Conservation (phyloP, 169 alveolate genomes). For the Cryptosporidium bovis region DNA sequence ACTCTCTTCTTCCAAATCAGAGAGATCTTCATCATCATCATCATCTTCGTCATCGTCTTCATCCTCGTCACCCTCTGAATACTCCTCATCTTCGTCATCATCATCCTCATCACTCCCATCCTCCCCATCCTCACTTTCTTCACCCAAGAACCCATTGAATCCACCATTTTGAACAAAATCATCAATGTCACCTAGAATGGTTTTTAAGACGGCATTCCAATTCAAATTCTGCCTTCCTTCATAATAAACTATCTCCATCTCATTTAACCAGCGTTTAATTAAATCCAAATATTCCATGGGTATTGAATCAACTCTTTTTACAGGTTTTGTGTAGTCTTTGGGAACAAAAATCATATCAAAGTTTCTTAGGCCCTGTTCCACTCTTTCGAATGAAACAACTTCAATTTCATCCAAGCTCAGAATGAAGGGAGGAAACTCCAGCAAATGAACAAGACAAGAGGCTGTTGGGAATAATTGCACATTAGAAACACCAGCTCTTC, state of each 20-base stretch:
- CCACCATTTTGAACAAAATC: slow-evolving; percentile 88
- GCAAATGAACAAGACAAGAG: slow-evolving; percentile 92
- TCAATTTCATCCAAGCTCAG: slow-evolving; percentile 94
- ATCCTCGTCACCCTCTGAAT: slow-evolving; percentile 80
- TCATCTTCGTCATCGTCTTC: slow-evolving; percentile 88
- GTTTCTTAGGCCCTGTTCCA: slow-evolving; percentile 94
- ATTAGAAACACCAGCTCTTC: slow-evolving; percentile 86
- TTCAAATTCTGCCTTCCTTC: slow-evolving; percentile 91
- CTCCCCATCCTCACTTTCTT: slow-evolving; percentile 75
- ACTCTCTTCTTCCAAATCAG: slow-evolving; percentile 85
- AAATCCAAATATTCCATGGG: slow-evolving; percentile 94
- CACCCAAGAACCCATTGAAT: slow-evolving; percentile 87
- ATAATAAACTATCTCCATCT: slow-evolving; percentile 88
- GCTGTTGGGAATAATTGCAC: slow-evolving; percentile 95
- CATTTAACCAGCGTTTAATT: slow-evolving; percentile 92
- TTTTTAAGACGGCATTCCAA: slow-evolving; percentile 89
- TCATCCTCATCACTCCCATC: slow-evolving; percentile 80
- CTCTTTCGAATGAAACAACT: slow-evolving; percentile 96
- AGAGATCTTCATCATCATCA: slow-evolving; percentile 84
- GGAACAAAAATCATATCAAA: slow-evolving; percentile 96
- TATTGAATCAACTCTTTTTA: slow-evolving; percentile 92
- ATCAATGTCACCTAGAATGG: slow-evolving; percentile 86
- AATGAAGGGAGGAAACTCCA: slow-evolving; percentile 97
- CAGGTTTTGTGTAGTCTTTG: slow-evolving; percentile 93
- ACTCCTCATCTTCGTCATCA: slow-evolving; percentile 85